Conservation (phyloP, 2,329 filamentous ascomycete genomes). For the Rutstroemia sp. region DNA sequence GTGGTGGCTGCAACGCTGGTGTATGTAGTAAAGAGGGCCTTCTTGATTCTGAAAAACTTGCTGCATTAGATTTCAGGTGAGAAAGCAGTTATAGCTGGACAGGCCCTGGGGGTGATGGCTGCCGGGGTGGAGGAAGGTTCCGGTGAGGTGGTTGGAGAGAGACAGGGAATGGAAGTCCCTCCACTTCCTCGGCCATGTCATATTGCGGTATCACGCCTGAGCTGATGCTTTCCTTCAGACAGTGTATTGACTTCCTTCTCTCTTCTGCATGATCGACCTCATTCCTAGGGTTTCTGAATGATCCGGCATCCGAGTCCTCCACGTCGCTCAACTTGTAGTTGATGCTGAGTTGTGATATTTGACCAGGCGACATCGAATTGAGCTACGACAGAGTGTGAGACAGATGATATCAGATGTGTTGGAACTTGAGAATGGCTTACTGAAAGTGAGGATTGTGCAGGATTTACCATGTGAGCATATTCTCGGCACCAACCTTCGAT, state of each 20-base stretch:
- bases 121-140: conserved; percentile 13
- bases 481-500: conserved; percentile 4
- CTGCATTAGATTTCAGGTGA: conserved; percentile 17
- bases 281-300: not conserved
- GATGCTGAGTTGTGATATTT: no score
- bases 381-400: no score
- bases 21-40: conserved; percentile 16
- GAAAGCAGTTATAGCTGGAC: conserved; percentile 23
- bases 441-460: not conserved
- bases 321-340: conserved; percentile 2
- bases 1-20: conserved; percentile 17
- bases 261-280: not conserved
- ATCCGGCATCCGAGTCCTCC: conserved; percentile 7
- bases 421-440: no score
- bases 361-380: no score
- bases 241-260: not conserved
- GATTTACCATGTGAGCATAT: not conserved
- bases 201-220: conserved; percentile 6
- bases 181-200: conserved; percentile 24
- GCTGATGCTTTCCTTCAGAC: not conserved
- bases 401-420: no score
- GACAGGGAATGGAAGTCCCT: conserved; percentile 17
- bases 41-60: conserved; percentile 14
- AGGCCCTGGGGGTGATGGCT: conserved; percentile 19
- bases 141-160: no score